Conservation (phyloP, 306 rosid genomes). For the Malus sylvestris region DNA sequence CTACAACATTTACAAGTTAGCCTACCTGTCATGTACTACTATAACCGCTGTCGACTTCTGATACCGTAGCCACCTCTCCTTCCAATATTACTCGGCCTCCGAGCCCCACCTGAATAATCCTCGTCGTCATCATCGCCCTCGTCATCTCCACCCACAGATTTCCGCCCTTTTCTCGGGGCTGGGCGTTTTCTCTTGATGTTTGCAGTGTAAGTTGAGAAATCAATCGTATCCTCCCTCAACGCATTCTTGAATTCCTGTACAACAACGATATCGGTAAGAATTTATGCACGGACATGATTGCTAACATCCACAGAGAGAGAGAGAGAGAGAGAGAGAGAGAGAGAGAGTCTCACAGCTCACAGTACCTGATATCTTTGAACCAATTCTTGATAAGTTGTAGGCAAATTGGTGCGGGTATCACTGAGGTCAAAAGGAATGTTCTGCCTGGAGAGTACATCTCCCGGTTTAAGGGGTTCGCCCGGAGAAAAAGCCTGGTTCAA, state of each 20-base stretch:
- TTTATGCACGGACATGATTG: neutral
- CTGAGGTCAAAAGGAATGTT: conserved; percentile 51
- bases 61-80: conserved; percentile 43
- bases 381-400: conserved; percentile 67
- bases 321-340: no score
- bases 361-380: conserved; percentile 76
- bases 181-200: conserved; percentile 84
- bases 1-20: conserved; percentile 92
- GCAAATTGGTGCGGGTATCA: conserved; percentile 61
- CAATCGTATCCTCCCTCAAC: conserved; percentile 72
- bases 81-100: conserved; percentile 52
- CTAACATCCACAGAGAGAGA: neutral
- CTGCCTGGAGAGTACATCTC: conserved; percentile 78
- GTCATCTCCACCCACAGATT: conserved; percentile 42
- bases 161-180: conserved; percentile 63
- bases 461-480: conserved; percentile 70
- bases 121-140: conserved; percentile 60
- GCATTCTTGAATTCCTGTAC: conserved; percentile 81
- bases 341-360: neutral
- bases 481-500: conserved; percentile 74
- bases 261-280: neutral
- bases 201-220: conserved; percentile 75
- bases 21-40: conserved; percentile 62
- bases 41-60: conserved; percentile 54
- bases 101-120: conserved; percentile 46